Percentiles rank a stretch among this genome's conserved stretches.
phyloP scores from a whole-genome alignment of 2,329 filamentous ascomycete genomes.

The Colletotrichum sp. region DNA sequence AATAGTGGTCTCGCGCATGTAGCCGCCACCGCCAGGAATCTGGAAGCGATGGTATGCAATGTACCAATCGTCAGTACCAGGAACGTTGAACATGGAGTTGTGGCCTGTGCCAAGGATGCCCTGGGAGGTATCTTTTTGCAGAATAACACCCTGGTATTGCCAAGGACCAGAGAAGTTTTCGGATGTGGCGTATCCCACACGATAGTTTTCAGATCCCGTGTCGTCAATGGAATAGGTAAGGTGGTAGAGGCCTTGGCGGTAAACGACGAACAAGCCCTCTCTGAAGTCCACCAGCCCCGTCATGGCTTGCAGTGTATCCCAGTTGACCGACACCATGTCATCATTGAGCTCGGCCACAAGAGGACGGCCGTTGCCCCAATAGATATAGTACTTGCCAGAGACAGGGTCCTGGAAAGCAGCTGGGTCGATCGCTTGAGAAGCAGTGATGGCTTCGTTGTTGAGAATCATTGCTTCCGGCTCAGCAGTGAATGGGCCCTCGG shows the following conservation, averaged over 20 bases:
- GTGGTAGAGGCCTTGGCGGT: slow-evolving; percentile 50
- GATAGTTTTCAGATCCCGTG: slow-evolving; percentile 50
- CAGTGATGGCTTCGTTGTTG: slow-evolving; percentile 49
- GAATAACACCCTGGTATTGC: slow-evolving; percentile 48
- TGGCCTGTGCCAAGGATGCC: slow-evolving; percentile 53
- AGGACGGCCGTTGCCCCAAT: slow-evolving; percentile 59
- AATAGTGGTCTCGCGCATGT: slow-evolving; percentile 46
- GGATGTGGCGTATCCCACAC: slow-evolving; percentile 51
- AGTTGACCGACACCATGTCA: slow-evolving; percentile 50
- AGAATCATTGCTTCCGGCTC: slow-evolving; percentile 58
- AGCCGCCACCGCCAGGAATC: slow-evolving; percentile 50
- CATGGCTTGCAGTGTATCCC: slow-evolving; percentile 35
- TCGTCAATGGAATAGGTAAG: slow-evolving; percentile 54
- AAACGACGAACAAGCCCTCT: slow-evolving; percentile 48
- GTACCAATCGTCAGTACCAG: slow-evolving; percentile 53
- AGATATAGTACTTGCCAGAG: slow-evolving; percentile 63
- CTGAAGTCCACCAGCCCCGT: slow-evolving; percentile 45
- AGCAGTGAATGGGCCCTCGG: slow-evolving; percentile 65
- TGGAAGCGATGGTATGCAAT: slow-evolving; percentile 54
- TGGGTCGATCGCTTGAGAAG: slow-evolving; percentile 61
- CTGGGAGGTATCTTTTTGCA: slow-evolving; percentile 43
- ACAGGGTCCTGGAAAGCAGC: slow-evolving; percentile 65
- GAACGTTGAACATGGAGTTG: slow-evolving; percentile 50
- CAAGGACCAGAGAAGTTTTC: slow-evolving; percentile 43
- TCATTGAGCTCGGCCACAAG: slow-evolving; percentile 46